A percentile compares a stretch with the other conserved stretches of the same genome.
These are phyloP conservation scores for Elsinoe fawcettii DNA, from an alignment of 2,329 filamentous ascomycete species.

Conservation along the genomic window DNA sequence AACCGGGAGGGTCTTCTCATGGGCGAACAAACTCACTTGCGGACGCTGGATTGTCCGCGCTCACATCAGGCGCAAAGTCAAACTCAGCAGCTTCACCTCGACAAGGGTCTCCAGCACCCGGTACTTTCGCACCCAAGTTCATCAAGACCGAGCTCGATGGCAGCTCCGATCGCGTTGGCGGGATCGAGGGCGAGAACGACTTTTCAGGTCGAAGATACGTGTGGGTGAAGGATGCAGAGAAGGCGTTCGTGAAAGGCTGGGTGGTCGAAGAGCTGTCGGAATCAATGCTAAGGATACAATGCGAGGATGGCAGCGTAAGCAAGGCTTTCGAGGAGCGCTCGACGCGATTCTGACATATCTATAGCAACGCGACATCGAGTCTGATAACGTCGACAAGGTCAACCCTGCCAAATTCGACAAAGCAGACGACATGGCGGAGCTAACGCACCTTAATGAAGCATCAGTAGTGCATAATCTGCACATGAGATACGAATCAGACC, in stretches of 20 bases:
- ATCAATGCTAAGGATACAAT: constrained; percentile 73
- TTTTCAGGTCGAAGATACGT: constrained; percentile 98
- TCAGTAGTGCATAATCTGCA: constrained; percentile 97
- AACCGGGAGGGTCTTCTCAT: constrained; percentile 47
- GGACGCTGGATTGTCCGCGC: constrained; percentile 37
- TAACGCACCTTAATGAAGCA: constrained; percentile 95
- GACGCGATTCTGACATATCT: constrained; percentile 20
- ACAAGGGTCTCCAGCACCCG: constrained; percentile 46
- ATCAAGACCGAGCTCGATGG: constrained; percentile 74
- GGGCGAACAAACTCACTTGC: constrained; percentile 58
- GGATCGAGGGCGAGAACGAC: constrained; percentile 95
- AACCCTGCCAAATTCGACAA: constrained; percentile 99
- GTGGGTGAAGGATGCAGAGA: constrained; percentile 82
- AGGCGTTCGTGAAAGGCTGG: constrained; percentile 87
- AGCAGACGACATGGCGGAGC: constrained; percentile 96
- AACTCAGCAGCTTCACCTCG: constrained; percentile 9
- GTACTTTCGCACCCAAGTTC: constrained; percentile 91
- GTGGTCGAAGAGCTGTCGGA: constrained; percentile 71
- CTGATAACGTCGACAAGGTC: constrained; percentile 92
- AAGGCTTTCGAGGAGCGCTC: neutral
- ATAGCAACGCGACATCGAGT: constrained; percentile 77
- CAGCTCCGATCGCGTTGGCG: constrained; percentile 48
- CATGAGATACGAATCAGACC: constrained; percentile 86
- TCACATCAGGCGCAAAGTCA: constrained; percentile 16
- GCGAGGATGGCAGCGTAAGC: constrained; percentile 80